Evolutionary conservation across 1,284 basidiomycete species (phyloP), one percentile per base, ranked within the genome.

Genomic region (Bondarzewia mesenterica): DNA sequence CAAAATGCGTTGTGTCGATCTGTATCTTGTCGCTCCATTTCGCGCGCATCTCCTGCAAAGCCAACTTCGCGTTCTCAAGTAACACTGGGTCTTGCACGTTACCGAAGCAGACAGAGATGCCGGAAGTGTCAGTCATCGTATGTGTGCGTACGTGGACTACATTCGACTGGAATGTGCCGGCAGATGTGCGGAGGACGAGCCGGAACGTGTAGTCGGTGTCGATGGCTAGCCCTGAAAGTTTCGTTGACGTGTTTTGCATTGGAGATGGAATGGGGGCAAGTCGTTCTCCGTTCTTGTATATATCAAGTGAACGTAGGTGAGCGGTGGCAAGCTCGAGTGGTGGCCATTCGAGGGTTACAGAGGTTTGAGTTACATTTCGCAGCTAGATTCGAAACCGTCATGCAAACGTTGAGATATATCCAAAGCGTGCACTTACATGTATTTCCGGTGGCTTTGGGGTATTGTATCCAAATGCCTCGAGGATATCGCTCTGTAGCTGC

Each of bases 1-100:
- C 92, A 58, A 95, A 96, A 64, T 97, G 93, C 0, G 93, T 95
- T 5, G 93, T 96, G 60, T 96, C 93, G 50, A 98, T 93, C 68
- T 94, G 90, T 22, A 99, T 93, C 57, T 84, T 85, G 55, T 94
- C 88, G 56, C 85, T 89, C 82, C 86, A 92, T 54, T 86, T 85
- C 0, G 89, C 93, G 20, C 75, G 77, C 83, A 97, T 94, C 56
- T 89, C 83, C 40, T 74, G 62, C 45, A 97, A 65, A 7, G 89
- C 89, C 47, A 77, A 63, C 62, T 89, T 90, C 37, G 85, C 80
- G 51, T 91, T 82, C 58, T 88, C 84, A 46, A 93, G 70, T 49
- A 93, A 63, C 0, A 80, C 74, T 2, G 76, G 66, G 54, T 94
- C 91, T 50, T 89, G 75, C 2, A 95, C 79, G 25, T 86, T 88